Evolutionary conservation across 805 yeast species (phyloP), one percentile per base, ranked within the genome.

Genomic region (Candida arabinofermentans): DNA sequence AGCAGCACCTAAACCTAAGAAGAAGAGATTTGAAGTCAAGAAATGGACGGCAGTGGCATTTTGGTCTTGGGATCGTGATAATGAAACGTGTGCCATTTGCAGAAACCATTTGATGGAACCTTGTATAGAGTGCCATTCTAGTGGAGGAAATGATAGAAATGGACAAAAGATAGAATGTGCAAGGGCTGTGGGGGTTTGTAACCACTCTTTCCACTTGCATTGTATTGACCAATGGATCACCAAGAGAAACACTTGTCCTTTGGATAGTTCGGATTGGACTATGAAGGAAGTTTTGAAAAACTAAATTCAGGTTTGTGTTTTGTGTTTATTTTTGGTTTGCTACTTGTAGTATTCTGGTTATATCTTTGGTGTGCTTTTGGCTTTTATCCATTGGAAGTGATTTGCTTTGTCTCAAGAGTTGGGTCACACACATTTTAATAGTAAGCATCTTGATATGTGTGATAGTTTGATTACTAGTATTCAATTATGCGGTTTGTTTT

Each of bases 41-140:
- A 93, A 90, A 70, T 91, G 99, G 98, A 89, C 96, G 12, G 98
- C 98, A 0, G 99, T 93, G 37, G 98, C 98, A n/a, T 88, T 93
- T 61, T 93, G 99, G 99, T 88, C 97, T 0, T 93, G 99, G 99
- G 96, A 75, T 67, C 70, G 58, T 69, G 70, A 57, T 42, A 59
- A 57, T 41, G 99, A 95, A 50, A 88, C 87, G 41, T 93, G 99
- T 71, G 98, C 99, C 30, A 93, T 93, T 61, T 93, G 99, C 74
- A 77, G 98, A 61, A 93, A 91, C 65, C 97, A 91, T 65, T 75
- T 93, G 52, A 93, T 93, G 99, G 99, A 93, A 58, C 93, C 93
- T 14, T 93, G 99, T 62, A 86, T 93, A 50, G 98, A 90, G 62
- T 93, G 99, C 62, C 78, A 79, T 62, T 77, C 78, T 27, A 66